Evolutionary conservation across 108 stramenopile species (phyloP), one percentile per base, ranked within the genome.

Genomic region (Cyclotella choctawhatcheeana): DNA sequence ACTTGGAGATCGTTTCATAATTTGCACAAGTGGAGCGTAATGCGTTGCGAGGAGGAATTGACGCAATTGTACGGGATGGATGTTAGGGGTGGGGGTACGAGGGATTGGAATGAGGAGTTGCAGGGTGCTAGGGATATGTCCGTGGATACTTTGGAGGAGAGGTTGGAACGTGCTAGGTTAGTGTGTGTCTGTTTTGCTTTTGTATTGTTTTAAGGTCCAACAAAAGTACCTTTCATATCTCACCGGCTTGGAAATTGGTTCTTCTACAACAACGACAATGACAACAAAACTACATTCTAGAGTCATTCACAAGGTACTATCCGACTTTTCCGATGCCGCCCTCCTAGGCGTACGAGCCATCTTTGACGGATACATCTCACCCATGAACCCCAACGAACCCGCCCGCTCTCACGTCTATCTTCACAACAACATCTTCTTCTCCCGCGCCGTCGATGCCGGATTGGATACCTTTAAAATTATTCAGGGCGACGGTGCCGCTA

Each of bases 61-160:
- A 66, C 78, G 1, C 69, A 73, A 37, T 76, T 79, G 7, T 95
- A 85, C 66, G 97, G 97, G n/a, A 80, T 98, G 67, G 97, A 98
- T 55, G 69, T 95, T 29, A 82, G 92, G 20, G 81, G 58, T 55
- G 97, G 97, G 7, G 83, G 85, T 4, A 51, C 84, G 34, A 75
- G 96, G 31, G 98, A 98, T 71, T 98, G 98, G 98, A 97, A 98
- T 63, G 97, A 98, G 58, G 97, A 98, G 73, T 79, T 95, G 14
- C 97, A 97, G 74, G 66, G 79, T 59, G 89, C 90, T 10, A 70
- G 94, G 37, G 96, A 97, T 73, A 85, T 98, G 86, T 85, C 90
- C 21, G 85, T 68, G 14, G 72, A 63, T 26, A 89, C 74, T 16
- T 61, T 94, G 14, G 77, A 55, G 22, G 88, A 97, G 64, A 71